Percentiles rank a stretch among this genome's conserved stretches.
Conservation (phyloP, 2,329 filamentous ascomycete genomes). For the Cladosporium austrohemisphaericum region DNA sequence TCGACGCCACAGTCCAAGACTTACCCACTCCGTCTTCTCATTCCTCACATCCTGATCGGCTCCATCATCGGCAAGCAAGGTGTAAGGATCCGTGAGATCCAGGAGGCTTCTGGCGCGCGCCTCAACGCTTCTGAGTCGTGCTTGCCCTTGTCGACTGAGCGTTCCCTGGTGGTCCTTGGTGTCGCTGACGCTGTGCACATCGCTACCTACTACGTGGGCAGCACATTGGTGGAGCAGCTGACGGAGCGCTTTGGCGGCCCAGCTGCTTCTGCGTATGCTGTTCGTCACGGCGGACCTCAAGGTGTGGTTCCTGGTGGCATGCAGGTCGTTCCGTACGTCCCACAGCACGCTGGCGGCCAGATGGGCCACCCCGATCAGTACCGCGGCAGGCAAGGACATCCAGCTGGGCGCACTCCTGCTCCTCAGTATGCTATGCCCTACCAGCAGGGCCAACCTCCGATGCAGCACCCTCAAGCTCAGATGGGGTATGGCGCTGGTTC, state of each 20-base stretch:
- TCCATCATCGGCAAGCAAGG: constrained; percentile 98
- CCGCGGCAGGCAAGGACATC: constrained; percentile 65
- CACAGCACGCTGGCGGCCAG: constrained; percentile 86
- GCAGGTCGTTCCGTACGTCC: constrained; percentile 98
- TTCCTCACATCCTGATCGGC: constrained; percentile 95
- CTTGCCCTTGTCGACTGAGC: constrained; percentile 89
- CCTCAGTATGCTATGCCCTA: constrained; percentile 58
- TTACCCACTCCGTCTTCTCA: constrained; percentile 89
- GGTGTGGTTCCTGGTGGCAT: constrained; percentile 94
- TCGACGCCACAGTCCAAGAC: constrained; percentile 95
- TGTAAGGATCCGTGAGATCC: constrained; percentile 93
- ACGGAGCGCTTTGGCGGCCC: constrained; percentile 95
- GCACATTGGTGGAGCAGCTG: constrained; percentile 94
- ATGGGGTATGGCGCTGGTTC: constrained; percentile 69
- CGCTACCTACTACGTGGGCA: constrained; percentile 96
- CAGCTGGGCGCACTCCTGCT: constrained; percentile 65
- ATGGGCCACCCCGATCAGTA: constrained; percentile 88
- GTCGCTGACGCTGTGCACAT: constrained; percentile 98
- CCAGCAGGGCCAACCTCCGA: constrained; percentile 58
- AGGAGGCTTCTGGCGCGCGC: constrained; percentile 93
- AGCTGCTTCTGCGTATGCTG: constrained; percentile 95
- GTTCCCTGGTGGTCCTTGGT: constrained; percentile 95
- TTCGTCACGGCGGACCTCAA: constrained; percentile 85
- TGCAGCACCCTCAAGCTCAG: constrained; percentile 53
- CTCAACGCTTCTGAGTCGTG: constrained; percentile 95